Evolutionary conservation across 2,329 filamentous ascomycete genomes (phyloP).

Genomic region (Fusarium beomiforme): DNA sequence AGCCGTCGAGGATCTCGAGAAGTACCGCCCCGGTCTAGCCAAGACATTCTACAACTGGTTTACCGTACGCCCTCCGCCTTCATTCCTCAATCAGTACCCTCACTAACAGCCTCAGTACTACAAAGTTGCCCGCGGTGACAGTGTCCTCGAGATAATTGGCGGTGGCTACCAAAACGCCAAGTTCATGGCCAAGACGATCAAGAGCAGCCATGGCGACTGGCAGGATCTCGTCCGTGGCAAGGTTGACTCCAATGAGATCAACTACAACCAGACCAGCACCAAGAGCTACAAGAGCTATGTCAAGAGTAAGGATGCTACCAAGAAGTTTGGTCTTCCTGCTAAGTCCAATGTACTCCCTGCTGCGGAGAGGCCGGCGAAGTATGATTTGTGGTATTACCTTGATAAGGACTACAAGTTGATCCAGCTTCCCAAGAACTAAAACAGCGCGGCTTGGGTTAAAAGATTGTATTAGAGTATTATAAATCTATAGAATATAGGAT

Average conservation of each 20-base stretch:
- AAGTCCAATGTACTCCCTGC: slow-evolving; percentile 45
- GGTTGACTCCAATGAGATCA: slow-evolving; percentile 51
- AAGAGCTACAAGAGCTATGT: slow-evolving; percentile 47
- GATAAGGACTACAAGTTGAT: slow-evolving; percentile 48
- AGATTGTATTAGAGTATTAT: neutral
- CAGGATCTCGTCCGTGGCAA: slow-evolving; percentile 51
- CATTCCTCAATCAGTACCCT: fast-evolving
- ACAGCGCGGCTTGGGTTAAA: fast-evolving
- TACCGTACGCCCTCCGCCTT: slow-evolving; percentile 38
- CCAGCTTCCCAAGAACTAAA: slow-evolving; percentile 44
- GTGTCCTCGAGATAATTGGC: slow-evolving; percentile 50
- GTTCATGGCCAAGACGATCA: slow-evolving; percentile 46
- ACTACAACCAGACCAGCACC: slow-evolving; percentile 53
- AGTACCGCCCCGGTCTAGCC: slow-evolving; percentile 50
- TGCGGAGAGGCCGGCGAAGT: slow-evolving; percentile 45
- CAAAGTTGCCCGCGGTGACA: slow-evolving; percentile 52
- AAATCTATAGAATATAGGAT: neutral
- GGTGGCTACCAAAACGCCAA: slow-evolving; percentile 49
- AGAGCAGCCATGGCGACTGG: slow-evolving; percentile 53
- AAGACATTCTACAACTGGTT: slow-evolving; percentile 53
- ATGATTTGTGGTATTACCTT: slow-evolving; percentile 52
- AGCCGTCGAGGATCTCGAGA: slow-evolving; percentile 52
- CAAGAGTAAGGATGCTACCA: slow-evolving; percentile 45
- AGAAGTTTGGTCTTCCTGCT: slow-evolving; percentile 45
- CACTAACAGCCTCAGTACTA: slow-evolving; percentile 47